Evolutionary conservation across 176 grass and related monocot genomes (phyloP).

Genomic region (Poa pratensis): DNA sequence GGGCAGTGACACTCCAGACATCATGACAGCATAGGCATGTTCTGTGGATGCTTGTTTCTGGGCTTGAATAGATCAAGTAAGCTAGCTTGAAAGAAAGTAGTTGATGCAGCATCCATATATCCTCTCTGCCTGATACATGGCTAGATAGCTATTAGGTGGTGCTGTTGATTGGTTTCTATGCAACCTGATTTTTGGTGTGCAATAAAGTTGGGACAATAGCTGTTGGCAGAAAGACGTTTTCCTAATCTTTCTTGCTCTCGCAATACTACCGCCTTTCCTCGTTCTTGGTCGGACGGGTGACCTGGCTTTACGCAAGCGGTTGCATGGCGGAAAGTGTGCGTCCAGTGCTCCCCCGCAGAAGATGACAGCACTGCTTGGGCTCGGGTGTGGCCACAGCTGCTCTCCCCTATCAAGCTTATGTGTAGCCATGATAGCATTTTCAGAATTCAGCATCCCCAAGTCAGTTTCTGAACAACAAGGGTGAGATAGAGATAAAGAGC

Average conservation of each 20-base stretch:
- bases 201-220: neutral
- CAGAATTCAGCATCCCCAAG: neutral
- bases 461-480: neutral
- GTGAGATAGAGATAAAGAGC: neutral
- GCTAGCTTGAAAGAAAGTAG: constrained; percentile 13
- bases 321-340: neutral
- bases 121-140: neutral
- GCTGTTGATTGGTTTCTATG: neutral
- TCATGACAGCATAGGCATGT: constrained; percentile 2
- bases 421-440: neutral
- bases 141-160: neutral
- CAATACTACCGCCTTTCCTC: neutral
- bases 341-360: neutral
- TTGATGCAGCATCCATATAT: constrained; percentile 18
- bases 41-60: neutral
- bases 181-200: neutral
- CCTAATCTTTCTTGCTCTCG: neutral
- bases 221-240: neutral
- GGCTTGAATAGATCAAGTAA: neutral
- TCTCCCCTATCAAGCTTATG: neutral
- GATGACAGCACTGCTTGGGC: neutral
- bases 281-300: neutral
- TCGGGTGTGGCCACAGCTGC: neutral
- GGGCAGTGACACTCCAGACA: constrained; percentile 1
- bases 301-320: neutral